phyloP scores from a whole-genome alignment of 768 basidiomycete species.

The Leccinum ochraceum region DNA sequence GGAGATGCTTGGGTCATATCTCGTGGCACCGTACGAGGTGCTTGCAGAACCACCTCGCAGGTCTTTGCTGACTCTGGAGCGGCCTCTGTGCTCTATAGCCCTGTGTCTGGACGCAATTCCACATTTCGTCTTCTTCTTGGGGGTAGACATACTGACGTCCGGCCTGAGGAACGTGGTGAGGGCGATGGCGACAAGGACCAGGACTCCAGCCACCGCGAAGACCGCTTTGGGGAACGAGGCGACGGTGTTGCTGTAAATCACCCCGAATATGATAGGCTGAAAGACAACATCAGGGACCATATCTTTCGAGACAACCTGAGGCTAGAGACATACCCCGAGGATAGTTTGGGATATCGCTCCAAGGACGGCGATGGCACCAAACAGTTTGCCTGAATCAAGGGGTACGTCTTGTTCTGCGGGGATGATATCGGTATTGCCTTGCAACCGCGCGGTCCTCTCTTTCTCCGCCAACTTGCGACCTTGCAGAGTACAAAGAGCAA shows the following conservation, averaged over 20 bases:
- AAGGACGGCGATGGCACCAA: constrained; percentile 44
- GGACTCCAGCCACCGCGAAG: constrained; percentile 57
- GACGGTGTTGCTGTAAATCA: constrained; percentile 66
- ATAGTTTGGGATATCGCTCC: constrained; percentile 68
- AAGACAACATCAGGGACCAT: constrained; percentile 12
- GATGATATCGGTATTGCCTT: constrained; percentile 1
- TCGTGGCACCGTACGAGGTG: constrained; percentile 19
- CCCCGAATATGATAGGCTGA: constrained; percentile 70
- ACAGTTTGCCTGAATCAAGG: constrained; percentile 52
- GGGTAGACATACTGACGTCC: constrained; percentile 26
- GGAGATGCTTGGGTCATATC: constrained; percentile 9
- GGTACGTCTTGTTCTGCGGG: constrained; percentile 33
- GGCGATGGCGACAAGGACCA: constrained; percentile 52
- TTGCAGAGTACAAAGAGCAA: constrained; percentile 67
- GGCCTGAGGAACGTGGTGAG: constrained; percentile 47
- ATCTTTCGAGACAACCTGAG: neutral
- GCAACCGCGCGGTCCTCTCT: constrained; percentile 38
- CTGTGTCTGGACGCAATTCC: constrained; percentile 6
- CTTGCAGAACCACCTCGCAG: constrained; percentile 35
- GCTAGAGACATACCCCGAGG: constrained; percentile 38
- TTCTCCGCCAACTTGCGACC: constrained; percentile 27
- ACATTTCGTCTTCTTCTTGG: constrained; percentile 11
- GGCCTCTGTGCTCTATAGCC: constrained; percentile 23
- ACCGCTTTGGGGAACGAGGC: constrained; percentile 66
- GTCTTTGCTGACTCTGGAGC: constrained; percentile 42